These are phyloP conservation scores for Saccharomyces uvarum DNA, from an alignment of 1,139 yeast genomes.

Conservation along the genomic window DNA sequence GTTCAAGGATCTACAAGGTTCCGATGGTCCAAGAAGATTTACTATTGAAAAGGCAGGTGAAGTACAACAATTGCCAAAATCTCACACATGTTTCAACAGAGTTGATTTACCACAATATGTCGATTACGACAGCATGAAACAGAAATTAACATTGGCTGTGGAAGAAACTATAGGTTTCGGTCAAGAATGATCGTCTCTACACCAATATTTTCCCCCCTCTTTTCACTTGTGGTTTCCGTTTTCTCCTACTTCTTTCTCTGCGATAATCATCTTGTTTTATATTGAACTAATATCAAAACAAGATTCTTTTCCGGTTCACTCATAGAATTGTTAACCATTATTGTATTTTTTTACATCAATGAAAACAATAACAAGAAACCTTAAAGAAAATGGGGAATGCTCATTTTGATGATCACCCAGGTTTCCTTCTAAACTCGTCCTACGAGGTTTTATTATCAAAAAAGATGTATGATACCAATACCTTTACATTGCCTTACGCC, in stretches of 20 bases:
- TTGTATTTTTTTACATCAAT: neutral
- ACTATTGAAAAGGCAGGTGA: constrained; percentile 98
- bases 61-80: constrained; percentile 83
- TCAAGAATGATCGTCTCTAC: constrained; percentile 55
- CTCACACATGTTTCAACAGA: constrained; percentile 92
- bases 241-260: neutral
- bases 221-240: neutral
- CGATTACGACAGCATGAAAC: constrained; percentile 66
- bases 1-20: constrained; percentile 94
- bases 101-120: constrained; percentile 83
- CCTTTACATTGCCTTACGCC: neutral
- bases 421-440: neutral
- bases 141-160: constrained; percentile 77
- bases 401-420: neutral
- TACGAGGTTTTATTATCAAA: neutral
- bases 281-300: neutral
- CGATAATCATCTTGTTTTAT: neutral
- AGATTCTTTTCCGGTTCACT: neutral
- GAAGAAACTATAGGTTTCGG: constrained; percentile 96
- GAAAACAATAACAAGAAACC: neutral
- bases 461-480: neutral
- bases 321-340: neutral
- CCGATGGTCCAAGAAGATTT: constrained; percentile 97
- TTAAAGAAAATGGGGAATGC: neutral
- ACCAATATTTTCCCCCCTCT: neutral